Evolutionary conservation across 768 basidiomycete genomes (phyloP).

Genomic region (Mycena belliarum): DNA sequence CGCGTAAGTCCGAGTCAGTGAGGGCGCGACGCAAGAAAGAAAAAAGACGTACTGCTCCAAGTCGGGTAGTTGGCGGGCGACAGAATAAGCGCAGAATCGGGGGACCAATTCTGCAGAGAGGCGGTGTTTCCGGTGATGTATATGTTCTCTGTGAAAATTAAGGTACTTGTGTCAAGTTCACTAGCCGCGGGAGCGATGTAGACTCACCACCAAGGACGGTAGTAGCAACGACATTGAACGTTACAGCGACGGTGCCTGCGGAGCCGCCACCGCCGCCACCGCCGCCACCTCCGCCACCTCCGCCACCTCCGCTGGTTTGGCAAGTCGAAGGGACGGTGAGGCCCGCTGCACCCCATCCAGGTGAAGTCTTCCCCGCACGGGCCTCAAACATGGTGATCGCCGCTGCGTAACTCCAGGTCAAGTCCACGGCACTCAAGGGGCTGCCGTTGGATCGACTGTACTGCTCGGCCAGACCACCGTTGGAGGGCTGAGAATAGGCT

Average conservation of each 20-base stretch:
- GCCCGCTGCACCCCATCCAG: slow-evolving; percentile 67
- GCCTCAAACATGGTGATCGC: slow-evolving; percentile 60
- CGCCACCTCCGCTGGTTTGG: slow-evolving; percentile 28
- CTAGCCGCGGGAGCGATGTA: not conserved
- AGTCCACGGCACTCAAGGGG: slow-evolving; percentile 60
- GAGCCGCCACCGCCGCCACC: slow-evolving; percentile 22
- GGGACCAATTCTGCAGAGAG: slow-evolving; percentile 61
- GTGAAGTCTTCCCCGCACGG: slow-evolving; percentile 45
- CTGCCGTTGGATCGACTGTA: slow-evolving; percentile 50
- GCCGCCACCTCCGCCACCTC: slow-evolving; percentile 22
- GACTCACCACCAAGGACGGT: slow-evolving; percentile 59
- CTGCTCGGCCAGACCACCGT: slow-evolving; percentile 66
- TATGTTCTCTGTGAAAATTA: slow-evolving; percentile 55
- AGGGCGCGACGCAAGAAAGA: not conserved
- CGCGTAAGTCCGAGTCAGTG: too few species aligned
- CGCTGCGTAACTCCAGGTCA: slow-evolving; percentile 82
- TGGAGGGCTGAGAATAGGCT: slow-evolving; percentile 36
- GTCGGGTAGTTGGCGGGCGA: slow-evolving; percentile 59
- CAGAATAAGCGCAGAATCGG: slow-evolving; percentile 55
- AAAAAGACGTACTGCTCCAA: slow-evolving; percentile 60
- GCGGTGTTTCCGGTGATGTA: slow-evolving; percentile 62
- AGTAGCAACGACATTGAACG: slow-evolving; percentile 65
- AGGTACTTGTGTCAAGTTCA: too few species aligned
- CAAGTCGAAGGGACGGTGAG: slow-evolving; percentile 51
- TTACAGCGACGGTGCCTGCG: slow-evolving; percentile 24